phyloP scores from a whole-genome alignment of 352 stramenopile species.

The Bremia lactucae region DNA sequence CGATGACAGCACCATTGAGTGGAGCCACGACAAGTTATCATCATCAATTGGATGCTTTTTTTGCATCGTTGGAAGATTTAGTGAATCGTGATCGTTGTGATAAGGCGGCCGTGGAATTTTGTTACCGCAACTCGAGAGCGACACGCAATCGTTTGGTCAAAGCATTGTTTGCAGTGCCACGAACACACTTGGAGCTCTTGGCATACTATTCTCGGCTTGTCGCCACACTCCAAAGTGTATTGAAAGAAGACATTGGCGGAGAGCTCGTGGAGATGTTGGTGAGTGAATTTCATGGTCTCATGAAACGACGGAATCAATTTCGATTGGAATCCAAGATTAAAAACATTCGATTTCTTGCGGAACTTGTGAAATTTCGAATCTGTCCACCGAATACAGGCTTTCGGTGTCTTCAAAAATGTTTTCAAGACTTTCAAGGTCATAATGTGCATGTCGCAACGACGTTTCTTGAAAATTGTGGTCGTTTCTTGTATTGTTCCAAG shows the following conservation, averaged over 20 bases:
- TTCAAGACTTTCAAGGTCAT: constrained; percentile 91
- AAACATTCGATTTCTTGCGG: constrained; percentile 92
- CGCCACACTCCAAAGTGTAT: constrained; percentile 87
- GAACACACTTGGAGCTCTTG: constrained; percentile 90
- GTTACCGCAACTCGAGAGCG: constrained; percentile 91
- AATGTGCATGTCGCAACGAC: constrained; percentile 95
- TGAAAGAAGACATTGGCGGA: constrained; percentile 86
- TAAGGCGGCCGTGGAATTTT: constrained; percentile 93
- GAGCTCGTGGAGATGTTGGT: constrained; percentile 88
- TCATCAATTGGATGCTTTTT: constrained; percentile 89
- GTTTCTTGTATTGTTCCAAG: constrained; percentile 93
- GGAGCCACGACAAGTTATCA: constrained; percentile 60
- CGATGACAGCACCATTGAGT: constrained; percentile 1
- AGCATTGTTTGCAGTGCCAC: constrained; percentile 89
- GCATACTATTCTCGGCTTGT: constrained; percentile 92
- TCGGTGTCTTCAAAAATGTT: constrained; percentile 88
- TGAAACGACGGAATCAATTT: constrained; percentile 91
- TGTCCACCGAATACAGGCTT: constrained; percentile 92
- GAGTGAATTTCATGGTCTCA: constrained; percentile 89
- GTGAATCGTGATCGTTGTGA: constrained; percentile 92
- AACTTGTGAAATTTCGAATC: constrained; percentile 95
- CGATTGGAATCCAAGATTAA: constrained; percentile 90
- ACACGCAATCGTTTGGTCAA: constrained; percentile 86
- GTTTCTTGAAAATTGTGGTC: constrained; percentile 93
- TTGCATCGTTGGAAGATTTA: constrained; percentile 88